Evolutionary conservation across 768 basidiomycete species (phyloP), one percentile per base, ranked within the genome.

Genomic region (Serendipita indica): DNA sequence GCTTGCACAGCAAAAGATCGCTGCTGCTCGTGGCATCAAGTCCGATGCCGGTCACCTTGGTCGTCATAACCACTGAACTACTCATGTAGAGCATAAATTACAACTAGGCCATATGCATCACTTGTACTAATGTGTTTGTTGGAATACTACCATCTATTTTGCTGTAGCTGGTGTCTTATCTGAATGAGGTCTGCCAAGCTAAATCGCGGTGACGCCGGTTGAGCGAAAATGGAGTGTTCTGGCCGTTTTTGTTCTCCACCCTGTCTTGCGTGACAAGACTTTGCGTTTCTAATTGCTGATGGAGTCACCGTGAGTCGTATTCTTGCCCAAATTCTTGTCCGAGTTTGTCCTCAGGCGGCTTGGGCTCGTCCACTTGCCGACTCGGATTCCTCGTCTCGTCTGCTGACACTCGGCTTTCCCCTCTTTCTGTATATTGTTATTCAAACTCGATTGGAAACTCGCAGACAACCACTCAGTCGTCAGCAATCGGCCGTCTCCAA

Each of bases 21-120:
- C 32, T 18, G 49, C 49, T 18, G 49, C 49, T 30, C 49, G 49
- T 18, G 49, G 49, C n/a, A 27, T 54, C 49, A 54, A 54, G 49
- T 27, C 25, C 32, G 49, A 54, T 33, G 49, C 49, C 30, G 22
- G 25, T 30, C 49, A 54, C 30, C 49, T 54, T 54, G 49, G 49
- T 28, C 49, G 49, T 33, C 49, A 54, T 20, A 54, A 16, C 10
- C 49, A 10, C 32, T 20, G n/a, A n/a, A n/a, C n/a, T n/a, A n/a
- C n/a, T n/a, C n/a, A n/a, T n/a, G n/a, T n/a, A n/a, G n/a, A n/a
- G n/a, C n/a, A n/a, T n/a, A n/a, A n/a, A n/a, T n/a, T n/a, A n/a
- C n/a, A n/a, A n/a, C n/a, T n/a, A n/a, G n/a, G n/a, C n/a, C n/a
- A n/a, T n/a, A n/a, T n/a, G n/a, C n/a, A n/a, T n/a, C n/a, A n/a